Conservation (phyloP, 2,329 filamentous ascomycete species). For the Fusarium floridanum region DNA sequence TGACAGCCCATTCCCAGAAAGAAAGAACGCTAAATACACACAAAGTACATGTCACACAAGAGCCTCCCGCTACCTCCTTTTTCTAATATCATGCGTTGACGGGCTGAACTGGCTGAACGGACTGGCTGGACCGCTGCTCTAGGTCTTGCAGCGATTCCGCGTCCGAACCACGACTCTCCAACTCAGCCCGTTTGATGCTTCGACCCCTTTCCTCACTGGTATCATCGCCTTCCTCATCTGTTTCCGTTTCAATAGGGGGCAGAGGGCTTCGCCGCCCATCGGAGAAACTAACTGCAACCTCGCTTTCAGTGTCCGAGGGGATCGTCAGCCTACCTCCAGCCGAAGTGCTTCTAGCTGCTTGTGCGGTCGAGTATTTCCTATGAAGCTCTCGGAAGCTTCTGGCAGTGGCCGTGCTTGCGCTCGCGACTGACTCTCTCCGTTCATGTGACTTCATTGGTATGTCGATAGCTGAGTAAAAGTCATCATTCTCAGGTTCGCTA, state of each 20-base stretch:
- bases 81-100: conserved; percentile 49
- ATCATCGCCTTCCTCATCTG: conserved; percentile 45
- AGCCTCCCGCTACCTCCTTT: conserved; percentile 10
- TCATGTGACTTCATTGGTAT: conserved; percentile 59
- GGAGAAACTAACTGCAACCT: conserved; percentile 70
- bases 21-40: conserved; percentile 47
- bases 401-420: conserved; percentile 75
- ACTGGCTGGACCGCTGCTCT: conserved; percentile 47
- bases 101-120: conserved; percentile 49
- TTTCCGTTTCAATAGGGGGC: conserved; percentile 62
- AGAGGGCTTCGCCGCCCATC: conserved; percentile 70
- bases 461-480: conserved; percentile 66
- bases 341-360: conserved; percentile 58
- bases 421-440: conserved; percentile 72
- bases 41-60: conserved; percentile 33
- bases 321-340: conserved; percentile 59
- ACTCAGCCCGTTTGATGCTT: conserved; percentile 46
- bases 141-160: conserved; percentile 47
- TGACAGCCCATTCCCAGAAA: conserved; percentile 28
- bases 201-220: conserved; percentile 27
- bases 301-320: conserved; percentile 71
- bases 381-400: conserved; percentile 74
- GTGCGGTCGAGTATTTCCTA: conserved; percentile 68
- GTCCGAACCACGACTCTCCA: conserved; percentile 46
- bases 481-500: conserved; percentile 57